These are phyloP conservation scores for Coelastrella sp. DNA, from an alignment of 139 green algal genomes.

Conservation along the genomic window DNA sequence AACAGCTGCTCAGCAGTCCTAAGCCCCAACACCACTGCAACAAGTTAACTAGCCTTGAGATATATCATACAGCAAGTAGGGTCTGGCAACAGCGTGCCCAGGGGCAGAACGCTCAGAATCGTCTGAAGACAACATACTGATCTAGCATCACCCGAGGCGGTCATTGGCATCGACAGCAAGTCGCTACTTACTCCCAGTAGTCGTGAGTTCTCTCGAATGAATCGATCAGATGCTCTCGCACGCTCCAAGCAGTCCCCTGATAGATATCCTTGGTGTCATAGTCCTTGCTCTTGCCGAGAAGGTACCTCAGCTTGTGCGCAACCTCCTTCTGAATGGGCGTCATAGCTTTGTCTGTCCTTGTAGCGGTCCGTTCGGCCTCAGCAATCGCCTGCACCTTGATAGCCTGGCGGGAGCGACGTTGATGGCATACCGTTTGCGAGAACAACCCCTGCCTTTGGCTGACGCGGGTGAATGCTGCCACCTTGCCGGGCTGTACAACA, in stretches of 20 bases:
- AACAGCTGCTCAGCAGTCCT: too few species aligned
- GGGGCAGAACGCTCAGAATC: not conserved
- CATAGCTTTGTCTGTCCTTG: slow-evolving; percentile 32
- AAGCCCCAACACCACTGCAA: too few species aligned
- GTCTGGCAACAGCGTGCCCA: not conserved
- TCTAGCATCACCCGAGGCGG: not conserved
- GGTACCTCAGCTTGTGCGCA: slow-evolving; percentile 52
- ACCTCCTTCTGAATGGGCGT: slow-evolving; percentile 51
- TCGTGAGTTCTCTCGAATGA: slow-evolving; percentile 85
- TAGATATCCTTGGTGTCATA: slow-evolving; percentile 61
- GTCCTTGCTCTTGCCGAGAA: slow-evolving; percentile 47
- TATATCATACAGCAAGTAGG: not conserved
- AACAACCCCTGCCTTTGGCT: not conserved
- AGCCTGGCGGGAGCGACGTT: slow-evolving; percentile 28
- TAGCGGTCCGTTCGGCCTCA: slow-evolving; percentile 46
- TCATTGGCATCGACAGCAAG: not conserved
- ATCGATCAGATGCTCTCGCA: slow-evolving; percentile 90
- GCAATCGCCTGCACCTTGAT: slow-evolving; percentile 49
- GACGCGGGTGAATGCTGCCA: not conserved
- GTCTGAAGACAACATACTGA: not conserved
- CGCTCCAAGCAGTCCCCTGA: slow-evolving; percentile 73
- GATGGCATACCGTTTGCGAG: not conserved
- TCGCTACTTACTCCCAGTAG: slow-evolving; percentile 77
- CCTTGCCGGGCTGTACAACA: slow-evolving; percentile 17
- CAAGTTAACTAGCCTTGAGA: too few species aligned